These are phyloP conservation scores for Pleurotus ostreatus DNA, from an alignment of 768 basidiomycete genomes.

Conservation along the genomic window DNA sequence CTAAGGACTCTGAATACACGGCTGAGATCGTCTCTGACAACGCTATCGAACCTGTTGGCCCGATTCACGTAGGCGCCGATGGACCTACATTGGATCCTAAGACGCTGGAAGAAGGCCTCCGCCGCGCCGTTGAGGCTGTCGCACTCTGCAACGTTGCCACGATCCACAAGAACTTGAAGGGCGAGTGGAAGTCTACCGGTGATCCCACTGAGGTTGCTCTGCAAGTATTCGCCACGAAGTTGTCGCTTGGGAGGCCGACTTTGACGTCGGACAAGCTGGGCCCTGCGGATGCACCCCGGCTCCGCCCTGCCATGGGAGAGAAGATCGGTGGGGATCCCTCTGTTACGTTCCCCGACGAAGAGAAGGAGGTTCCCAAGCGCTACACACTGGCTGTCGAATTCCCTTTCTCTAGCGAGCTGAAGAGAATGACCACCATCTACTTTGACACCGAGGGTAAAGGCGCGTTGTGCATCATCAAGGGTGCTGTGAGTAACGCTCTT, in stretches of 20 bases:
- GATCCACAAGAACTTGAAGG: conserved; percentile 34
- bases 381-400: conserved; percentile 33
- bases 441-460: conserved; percentile 20
- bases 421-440: conserved; percentile 44
- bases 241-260: conserved; percentile 35
- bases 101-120: conserved; percentile 18
- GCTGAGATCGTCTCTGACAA: conserved; percentile 26
- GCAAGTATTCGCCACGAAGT: conserved; percentile 48
- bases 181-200: conserved; percentile 44
- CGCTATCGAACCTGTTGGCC: conserved; percentile 28
- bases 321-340: not conserved
- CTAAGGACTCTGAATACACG: conserved; percentile 22
- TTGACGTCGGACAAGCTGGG: conserved; percentile 23
- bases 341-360: conserved; percentile 15
- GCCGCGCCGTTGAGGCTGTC: conserved; percentile 24
- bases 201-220: conserved; percentile 55
- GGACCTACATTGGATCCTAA: conserved; percentile 16
- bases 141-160: conserved; percentile 36
- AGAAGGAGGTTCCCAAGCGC: conserved; percentile 19
- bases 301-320: conserved; percentile 24
- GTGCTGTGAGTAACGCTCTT: conserved; percentile 24
- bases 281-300: conserved; percentile 16
- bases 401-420: conserved; percentile 48
- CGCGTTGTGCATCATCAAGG: conserved; percentile 28
- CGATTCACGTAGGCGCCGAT: conserved; percentile 20